Evolutionary conservation across 805 yeast species (phyloP), one percentile per base, ranked within the genome.

Genomic region (Metschnikowia corniflorae): DNA sequence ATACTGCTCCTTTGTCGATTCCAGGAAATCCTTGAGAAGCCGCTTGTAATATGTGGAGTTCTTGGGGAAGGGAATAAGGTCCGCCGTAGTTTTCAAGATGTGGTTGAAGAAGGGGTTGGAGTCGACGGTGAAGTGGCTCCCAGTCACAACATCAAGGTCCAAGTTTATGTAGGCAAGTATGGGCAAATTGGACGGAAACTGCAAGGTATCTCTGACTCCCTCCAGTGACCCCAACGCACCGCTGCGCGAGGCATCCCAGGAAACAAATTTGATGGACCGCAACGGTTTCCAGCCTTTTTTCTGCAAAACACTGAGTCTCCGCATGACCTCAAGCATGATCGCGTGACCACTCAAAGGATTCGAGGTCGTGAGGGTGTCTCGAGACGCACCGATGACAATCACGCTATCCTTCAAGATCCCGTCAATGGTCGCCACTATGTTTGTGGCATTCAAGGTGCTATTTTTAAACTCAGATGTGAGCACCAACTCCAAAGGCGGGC

Each of bases 201-300:
- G 37, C 1, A 28, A 36, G 2, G 46, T 24, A 29, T 58, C 65
- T 17, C 55, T 53, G 3, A 54, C 34, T 15, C 38, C 45, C 4
- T 46, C 38, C 30, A 47, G 50, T 0, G 67, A 47, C 2, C 72
- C 73, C 14, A 61, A 34, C 8, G 59, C 50, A 3, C 66, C 68
- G 31, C 54, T 53, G 19, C 54, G 53, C 6, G 62, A 49, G 2
- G 65, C 71, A 40, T 68, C 73, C 68, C 70, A 66, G 1, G 68
- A 62, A 3, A 67, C 55, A 47, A 68, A 65, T 34, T 61, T 56
- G 26, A 68, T 60, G 9, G 54, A 57, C 28, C 73, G 52, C 22
- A 66, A 49, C 1, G 73, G 73, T 40, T 57, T 61, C 73, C 73
- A 68, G 2, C 73, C 73, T 29, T 56, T 30, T 20, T 50, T 43